Evolutionary conservation across 345 rosid genomes (phyloP).

Genomic region (Tarenaya hassleriana): DNA sequence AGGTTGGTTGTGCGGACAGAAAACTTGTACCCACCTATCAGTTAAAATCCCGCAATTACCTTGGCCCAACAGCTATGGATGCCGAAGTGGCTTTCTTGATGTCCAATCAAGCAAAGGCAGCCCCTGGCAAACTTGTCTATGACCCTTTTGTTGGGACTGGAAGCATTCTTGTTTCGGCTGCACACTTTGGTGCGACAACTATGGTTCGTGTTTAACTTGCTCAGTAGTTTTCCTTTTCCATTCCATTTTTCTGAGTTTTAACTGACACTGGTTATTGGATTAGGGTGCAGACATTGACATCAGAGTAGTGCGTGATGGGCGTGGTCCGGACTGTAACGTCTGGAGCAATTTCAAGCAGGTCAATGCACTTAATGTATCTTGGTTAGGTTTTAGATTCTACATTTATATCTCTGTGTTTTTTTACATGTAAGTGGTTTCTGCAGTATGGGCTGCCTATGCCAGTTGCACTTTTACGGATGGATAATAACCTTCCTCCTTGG

Average conservation of each 20-base stretch:
- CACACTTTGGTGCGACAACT: conserved; percentile 87
- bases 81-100: conserved; percentile 98
- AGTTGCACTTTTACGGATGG: conserved; percentile 74
- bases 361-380: conserved; percentile 6
- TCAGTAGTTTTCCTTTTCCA: background rate
- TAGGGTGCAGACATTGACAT: conserved; percentile 99
- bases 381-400: background rate
- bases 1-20: conserved; percentile 88
- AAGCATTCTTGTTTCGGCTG: conserved; percentile 90
- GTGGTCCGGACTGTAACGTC: conserved; percentile 89
- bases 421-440: conserved; percentile 20
- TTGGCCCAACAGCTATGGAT: conserved; percentile 98
- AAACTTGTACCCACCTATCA: conserved; percentile 79
- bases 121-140: conserved; percentile 74
- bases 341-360: conserved; percentile 99
- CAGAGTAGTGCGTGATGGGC: conserved; percentile 95
- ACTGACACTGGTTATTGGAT: conserved; percentile 20
- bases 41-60: conserved; percentile 73
- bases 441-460: conserved; percentile 90
- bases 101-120: conserved; percentile 89
- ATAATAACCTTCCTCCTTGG: conserved; percentile 97
- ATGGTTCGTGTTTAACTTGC: conserved; percentile 44
- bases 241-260: conserved; percentile 9
- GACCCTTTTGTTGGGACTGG: conserved; percentile 99
- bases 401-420: conserved; percentile 1